Conservation (phyloP, 2,329 filamentous ascomycete genomes). For the Cytospora chrysosperma region DNA sequence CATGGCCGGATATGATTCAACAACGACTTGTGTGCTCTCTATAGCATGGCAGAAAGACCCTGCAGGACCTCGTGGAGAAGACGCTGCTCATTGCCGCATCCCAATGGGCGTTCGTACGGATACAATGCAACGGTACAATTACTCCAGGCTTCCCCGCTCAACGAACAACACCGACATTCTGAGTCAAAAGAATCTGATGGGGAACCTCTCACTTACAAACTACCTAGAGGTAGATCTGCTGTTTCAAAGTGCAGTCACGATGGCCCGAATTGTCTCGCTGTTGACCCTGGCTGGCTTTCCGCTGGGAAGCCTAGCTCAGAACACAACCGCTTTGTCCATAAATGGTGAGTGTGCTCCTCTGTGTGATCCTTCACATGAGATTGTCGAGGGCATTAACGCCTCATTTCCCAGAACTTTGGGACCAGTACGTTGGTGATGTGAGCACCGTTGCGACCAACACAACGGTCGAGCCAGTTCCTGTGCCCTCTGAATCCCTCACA, state of each 20-base stretch:
- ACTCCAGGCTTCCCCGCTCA: background rate
- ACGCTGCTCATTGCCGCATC: background rate
- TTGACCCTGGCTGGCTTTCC: background rate
- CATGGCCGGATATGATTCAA: too few relatives aligned
- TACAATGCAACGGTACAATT: background rate
- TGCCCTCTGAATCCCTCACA: slow-evolving; percentile 4
- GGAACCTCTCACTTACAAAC: background rate
- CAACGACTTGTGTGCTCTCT: background rate
- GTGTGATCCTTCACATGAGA: background rate
- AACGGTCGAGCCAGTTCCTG: slow-evolving; percentile 2
- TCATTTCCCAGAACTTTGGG: slow-evolving; percentile 5
- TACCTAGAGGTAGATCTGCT: background rate
- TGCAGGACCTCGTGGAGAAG: background rate
- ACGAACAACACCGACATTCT: background rate
- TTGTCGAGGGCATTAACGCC: background rate
- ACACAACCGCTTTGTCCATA: background rate
- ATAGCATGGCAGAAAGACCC: background rate
- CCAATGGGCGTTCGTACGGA: background rate
- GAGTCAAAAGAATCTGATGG: background rate
- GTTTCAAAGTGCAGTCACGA: background rate
- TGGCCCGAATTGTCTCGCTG: background rate
- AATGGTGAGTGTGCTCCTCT: slow-evolving; percentile 2
- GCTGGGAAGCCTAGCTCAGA: background rate
- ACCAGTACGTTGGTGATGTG: slow-evolving; percentile 2
- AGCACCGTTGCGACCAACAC: background rate